Evolutionary conservation across 2,329 filamentous ascomycete genomes (phyloP).

Genomic region (Blastomyces percursus): DNA sequence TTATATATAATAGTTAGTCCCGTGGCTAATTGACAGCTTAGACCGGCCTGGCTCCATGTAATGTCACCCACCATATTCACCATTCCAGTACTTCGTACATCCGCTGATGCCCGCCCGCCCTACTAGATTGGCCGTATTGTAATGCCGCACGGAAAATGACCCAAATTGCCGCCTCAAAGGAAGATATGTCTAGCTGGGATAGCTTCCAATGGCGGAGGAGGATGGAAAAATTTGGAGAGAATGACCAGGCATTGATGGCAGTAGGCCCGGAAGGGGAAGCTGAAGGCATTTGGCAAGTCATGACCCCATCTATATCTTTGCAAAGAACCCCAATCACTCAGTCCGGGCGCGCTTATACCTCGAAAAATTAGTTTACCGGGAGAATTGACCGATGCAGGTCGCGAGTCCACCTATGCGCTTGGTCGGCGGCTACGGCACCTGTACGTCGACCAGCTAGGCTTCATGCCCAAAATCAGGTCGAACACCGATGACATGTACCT

Average conservation of each 20-base stretch:
- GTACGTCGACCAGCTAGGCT: slow-evolving; percentile 63
- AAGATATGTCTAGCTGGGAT: slow-evolving; percentile 46
- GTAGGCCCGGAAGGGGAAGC: slow-evolving; percentile 56
- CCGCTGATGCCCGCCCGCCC: slow-evolving; percentile 14
- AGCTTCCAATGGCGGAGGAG: slow-evolving; percentile 55
- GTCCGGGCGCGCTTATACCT: neutral
- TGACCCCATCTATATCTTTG: neutral
- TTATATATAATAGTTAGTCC: neutral
- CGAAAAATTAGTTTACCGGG: slow-evolving; percentile 36
- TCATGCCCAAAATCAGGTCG: slow-evolving; percentile 52
- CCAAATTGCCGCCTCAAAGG: slow-evolving; percentile 46
- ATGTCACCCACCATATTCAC: neutral
- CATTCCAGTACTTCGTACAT: neutral
- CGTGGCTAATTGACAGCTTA: slow-evolving; percentile 14
- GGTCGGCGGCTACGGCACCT: slow-evolving; percentile 57
- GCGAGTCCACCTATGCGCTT: slow-evolving; percentile 59
- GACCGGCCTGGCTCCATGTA: slow-evolving; percentile 42
- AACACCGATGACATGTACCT: slow-evolving; percentile 56
- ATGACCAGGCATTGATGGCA: slow-evolving; percentile 60
- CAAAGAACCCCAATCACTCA: neutral
- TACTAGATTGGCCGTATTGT: slow-evolving; percentile 79
- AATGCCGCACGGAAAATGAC: slow-evolving; percentile 60
- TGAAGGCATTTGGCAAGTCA: slow-evolving; percentile 68
- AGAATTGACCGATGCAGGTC: slow-evolving; percentile 64
- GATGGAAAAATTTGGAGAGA: slow-evolving; percentile 67